Percentiles rank a stretch among this genome's conserved stretches.
Evolutionary conservation across 805 yeast genomes (phyloP).

Genomic region (Saccharomycopsis fermentans): DNA sequence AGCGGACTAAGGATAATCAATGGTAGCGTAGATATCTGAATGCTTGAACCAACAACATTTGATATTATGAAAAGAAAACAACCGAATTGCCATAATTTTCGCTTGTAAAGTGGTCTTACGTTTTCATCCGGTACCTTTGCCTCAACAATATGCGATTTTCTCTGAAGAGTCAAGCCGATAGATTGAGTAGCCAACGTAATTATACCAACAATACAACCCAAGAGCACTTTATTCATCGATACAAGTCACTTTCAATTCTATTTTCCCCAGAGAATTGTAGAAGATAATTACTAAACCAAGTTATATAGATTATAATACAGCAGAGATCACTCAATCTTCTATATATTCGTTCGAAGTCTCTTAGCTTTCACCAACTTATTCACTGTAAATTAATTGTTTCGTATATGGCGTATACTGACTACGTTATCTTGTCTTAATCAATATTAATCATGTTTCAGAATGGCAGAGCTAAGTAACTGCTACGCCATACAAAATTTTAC

Average conservation of each 20-base stretch:
- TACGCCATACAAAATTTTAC: not conserved
- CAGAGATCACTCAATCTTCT: too few relatives aligned
- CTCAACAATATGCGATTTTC: conserved; percentile 58
- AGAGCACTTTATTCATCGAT: not conserved
- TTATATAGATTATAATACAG: too few relatives aligned
- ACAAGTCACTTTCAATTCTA: not conserved
- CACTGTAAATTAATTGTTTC: too few relatives aligned
- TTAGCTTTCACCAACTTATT: too few relatives aligned
- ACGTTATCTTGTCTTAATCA: too few relatives aligned
- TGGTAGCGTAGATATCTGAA: conserved; percentile 79
- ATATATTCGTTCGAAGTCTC: too few relatives aligned
- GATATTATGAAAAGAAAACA: conserved; percentile 59
- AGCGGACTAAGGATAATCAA: conserved; percentile 69
- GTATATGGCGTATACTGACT: too few relatives aligned
- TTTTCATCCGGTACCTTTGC: conserved; percentile 23
- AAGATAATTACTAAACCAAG: too few relatives aligned
- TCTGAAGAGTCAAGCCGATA: conserved; percentile 70
- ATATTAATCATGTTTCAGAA: not conserved
- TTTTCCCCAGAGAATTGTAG: not conserved
- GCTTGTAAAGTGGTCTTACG: conserved; percentile 27
- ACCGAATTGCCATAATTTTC: conserved; percentile 64
- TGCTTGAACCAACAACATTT: conserved; percentile 69
- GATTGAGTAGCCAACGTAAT: conserved; percentile 72
- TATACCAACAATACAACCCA: conserved; percentile 65
- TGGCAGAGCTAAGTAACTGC: not conserved